Percentiles rank a stretch among this genome's conserved stretches.
These are phyloP conservation scores for Lodderomyces beijingensis DNA, from an alignment of 1,139 yeast genomes.

Conservation along the genomic window DNA sequence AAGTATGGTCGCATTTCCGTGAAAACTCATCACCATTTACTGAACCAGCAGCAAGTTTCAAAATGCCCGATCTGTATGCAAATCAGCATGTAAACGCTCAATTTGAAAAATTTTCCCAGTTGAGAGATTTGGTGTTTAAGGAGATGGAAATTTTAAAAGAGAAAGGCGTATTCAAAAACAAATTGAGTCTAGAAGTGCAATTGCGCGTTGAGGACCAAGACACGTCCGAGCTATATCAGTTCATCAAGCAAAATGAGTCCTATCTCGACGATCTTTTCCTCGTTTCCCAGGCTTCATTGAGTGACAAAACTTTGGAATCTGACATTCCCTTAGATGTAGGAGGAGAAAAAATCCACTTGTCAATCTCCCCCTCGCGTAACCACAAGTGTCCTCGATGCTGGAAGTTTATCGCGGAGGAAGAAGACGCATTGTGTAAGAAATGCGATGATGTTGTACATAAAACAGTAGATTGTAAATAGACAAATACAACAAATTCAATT, in stretches of 20 bases:
- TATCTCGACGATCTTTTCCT: slow-evolving; percentile 57
- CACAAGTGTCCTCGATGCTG: slow-evolving; percentile 91
- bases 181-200: slow-evolving; percentile 56
- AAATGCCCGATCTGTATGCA: slow-evolving; percentile 23
- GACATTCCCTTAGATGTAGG: slow-evolving; percentile 5
- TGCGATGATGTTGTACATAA: slow-evolving; percentile 43
- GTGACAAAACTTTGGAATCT: slow-evolving; percentile 18
- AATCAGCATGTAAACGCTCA: slow-evolving; percentile 31
- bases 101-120: slow-evolving; percentile 38
- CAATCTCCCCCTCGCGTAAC: slow-evolving; percentile 14
- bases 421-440: slow-evolving; percentile 58
- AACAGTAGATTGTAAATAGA: slow-evolving; percentile 3
- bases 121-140: slow-evolving; percentile 49
- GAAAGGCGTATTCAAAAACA: slow-evolving; percentile 49
- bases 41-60: slow-evolving; percentile 29
- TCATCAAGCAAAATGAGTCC: slow-evolving; percentile 23
- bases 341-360: slow-evolving; percentile 7
- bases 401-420: slow-evolving; percentile 60
- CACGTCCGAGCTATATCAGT: slow-evolving; percentile 7
- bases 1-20: slow-evolving; percentile 64
- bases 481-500: too few species aligned
- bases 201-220: slow-evolving; percentile 21
- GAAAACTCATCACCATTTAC: slow-evolving; percentile 50
- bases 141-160: slow-evolving; percentile 29
- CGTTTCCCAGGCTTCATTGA: slow-evolving; percentile 49